These are phyloP conservation scores for Striga hermonthica DNA, from an alignment of 305 asterid genomes.

Conservation along the genomic window DNA sequence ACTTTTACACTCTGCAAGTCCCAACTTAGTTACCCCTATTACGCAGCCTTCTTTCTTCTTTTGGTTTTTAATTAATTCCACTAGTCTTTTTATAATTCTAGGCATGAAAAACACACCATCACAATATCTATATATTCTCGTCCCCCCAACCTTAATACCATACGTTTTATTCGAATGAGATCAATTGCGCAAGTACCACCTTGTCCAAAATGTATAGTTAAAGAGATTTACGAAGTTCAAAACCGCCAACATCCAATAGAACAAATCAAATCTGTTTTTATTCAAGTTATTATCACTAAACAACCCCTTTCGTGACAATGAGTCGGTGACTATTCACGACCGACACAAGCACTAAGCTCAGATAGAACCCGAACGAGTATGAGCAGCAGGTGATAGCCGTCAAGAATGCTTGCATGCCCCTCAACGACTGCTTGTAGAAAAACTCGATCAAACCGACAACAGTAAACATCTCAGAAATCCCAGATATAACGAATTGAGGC, in stretches of 20 bases:
- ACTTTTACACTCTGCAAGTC: too few species aligned
- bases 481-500: conserved; percentile 70
- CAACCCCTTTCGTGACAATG: conserved; percentile 46
- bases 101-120: too few species aligned
- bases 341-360: conserved; percentile 69
- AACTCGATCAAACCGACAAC: conserved; percentile 83
- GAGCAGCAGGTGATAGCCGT: conserved; percentile 75
- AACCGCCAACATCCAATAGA: conserved; percentile 69
- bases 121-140: conserved; percentile 28
- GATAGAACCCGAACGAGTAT: conserved; percentile 69
- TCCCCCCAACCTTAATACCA: conserved; percentile 44
- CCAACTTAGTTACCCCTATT: too few species aligned
- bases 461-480: conserved; percentile 78
- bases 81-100: too few species aligned
- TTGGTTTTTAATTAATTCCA: too few species aligned
- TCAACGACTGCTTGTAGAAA: conserved; percentile 65
- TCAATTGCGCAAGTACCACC: conserved; percentile 44
- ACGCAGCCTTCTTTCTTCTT: too few species aligned
- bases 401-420: conserved; percentile 66
- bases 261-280: conserved; percentile 70
- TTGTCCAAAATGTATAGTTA: conserved; percentile 72
- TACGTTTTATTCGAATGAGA: conserved; percentile 26
- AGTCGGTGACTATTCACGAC: conserved; percentile 57
- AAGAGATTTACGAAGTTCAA: conserved; percentile 69
- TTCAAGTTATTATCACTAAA: conserved; percentile 60